Base-by-base conservation (phyloP, 2,329 filamentous ascomycete genomes). In the Chaetomium olivaceum region DNA sequence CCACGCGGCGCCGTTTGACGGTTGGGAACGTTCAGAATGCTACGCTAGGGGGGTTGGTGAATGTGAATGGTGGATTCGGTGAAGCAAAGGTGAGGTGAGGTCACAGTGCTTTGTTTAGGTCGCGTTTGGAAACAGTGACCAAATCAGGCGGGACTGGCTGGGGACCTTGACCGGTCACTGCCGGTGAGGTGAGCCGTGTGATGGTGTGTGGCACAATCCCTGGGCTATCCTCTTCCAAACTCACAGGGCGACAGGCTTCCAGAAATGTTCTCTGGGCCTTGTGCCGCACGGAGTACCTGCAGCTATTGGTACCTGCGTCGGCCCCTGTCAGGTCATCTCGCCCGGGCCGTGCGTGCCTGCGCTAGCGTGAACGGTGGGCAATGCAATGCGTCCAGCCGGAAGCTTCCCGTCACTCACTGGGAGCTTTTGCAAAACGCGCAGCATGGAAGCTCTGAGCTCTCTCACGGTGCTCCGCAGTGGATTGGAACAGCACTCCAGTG, bases 1-100 rank as follows among this genome's bases (percentile, higher is more conserved):
- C 65, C 64, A 68, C 43, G 63, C 61, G 64, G n/a, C 58, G 48
- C 62, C 58, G 69, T 70, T 70, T 65, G 69, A 65, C 58, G 58
- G 62, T 61, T 61, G 59, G 56, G 33, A 62, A 58, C 56, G 36
- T 25, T 56, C 55, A 33, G 50, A 19, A 55, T 65, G 55, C 63
- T 25, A 65, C 63, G 48, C 46, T 11, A 33, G 23, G 50, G 50
- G 23, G 50, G 48, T 50, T 25, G n/a, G 19, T 51, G 39, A 27
- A 50, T 14, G 19, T 51, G 39, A 27, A 12, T 51, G 39, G 19
- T 51, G 39, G 36, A 50, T n/a, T 27, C n/a, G 51, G 52, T 56
- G 56, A 64, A 16, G 48, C 21, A 33, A 58, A n/a, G n/a, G n/a
- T n/a, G n/a, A n/a, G 54, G 39, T 63, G 62, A 60, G 39, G 54